Base-by-base conservation (phyloP, 2,329 filamentous ascomycete species). In the Pseudogymnoascus sp. region DNA sequence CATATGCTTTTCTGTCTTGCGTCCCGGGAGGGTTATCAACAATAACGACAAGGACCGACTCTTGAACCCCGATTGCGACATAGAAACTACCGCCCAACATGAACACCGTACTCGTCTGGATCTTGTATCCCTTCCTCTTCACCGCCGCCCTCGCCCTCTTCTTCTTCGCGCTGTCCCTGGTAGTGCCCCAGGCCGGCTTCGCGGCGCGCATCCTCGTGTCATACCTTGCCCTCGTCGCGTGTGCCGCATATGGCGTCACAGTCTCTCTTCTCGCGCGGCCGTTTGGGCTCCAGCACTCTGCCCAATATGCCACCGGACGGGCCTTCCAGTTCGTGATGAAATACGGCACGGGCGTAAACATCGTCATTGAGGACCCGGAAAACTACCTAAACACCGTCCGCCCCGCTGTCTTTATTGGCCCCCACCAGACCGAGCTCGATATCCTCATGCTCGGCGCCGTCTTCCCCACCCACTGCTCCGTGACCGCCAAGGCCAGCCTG, bases 341-440 rank as follows among this genome's bases (percentile, higher is more conserved):
- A 68, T 74, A 82, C 52, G 82, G 84, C 58, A 92, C 91, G 0
- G 93, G 93, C 64, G 81, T 97, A 59, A 83, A 80, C 64, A 97
- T 97, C 73, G 80, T 83, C 65, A 77, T 96, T 59, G 82, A 88
- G 49, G 91, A 92, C 74, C 79, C 85, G 39, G 73, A 85, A 64
- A 76, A 86, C 67, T 73, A 86, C 60, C 68, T 73, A 6, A 68
- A 66, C 11, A 86, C 80, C 8, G 80, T 80, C 29, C 84, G 93
- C 60, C 94, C 94, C 0, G 92, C 91, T 63, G 89, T 99, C 63
- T 92, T 99, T 71, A 81, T 99, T 68, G 90, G 89, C 41, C 97
- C 97, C 77, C 94, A 99, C 78, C 94, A 99, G 81, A 91, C 90
- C 21, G 94, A 97, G 78, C 84, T 99, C 68, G 94, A 99, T 73